phyloP scores from a whole-genome alignment of 139 green algal genomes.

The Chlamydomonas sp. region DNA sequence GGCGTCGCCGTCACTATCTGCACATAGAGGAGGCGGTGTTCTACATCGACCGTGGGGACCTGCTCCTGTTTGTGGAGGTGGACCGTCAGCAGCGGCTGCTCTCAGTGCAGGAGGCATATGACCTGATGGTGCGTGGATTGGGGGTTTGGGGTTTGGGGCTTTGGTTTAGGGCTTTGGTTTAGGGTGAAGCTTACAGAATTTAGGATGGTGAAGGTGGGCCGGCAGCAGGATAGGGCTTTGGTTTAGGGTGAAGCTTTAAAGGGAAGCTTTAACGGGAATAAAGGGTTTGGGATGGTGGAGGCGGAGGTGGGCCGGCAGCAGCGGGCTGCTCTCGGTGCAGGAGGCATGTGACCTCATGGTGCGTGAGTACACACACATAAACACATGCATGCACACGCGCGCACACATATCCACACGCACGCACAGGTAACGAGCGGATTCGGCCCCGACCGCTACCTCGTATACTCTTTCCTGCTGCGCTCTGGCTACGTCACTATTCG shows the following conservation, averaged over 20 bases:
- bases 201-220: too few species aligned
- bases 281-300: too few species aligned
- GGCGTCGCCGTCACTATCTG: constrained; percentile 12
- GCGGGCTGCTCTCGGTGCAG: constrained; percentile 33
- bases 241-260: neutral
- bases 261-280: too few species aligned
- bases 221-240: neutral
- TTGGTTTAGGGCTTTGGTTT: neutral
- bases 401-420: too few species aligned
- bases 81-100: constrained; percentile 20
- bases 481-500: too few species aligned
- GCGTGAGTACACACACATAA: too few species aligned
- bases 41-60: constrained; percentile 30
- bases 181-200: too few species aligned
- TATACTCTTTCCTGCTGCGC: too few species aligned
- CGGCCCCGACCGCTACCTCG: too few species aligned
- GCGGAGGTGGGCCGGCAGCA: constrained; percentile 4
- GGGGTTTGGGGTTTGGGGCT: neutral
- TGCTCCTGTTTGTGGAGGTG: constrained; percentile 29
- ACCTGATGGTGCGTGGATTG: constrained; percentile 25
- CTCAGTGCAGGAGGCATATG: constrained; percentile 33
- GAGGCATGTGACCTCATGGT: constrained; percentile 37
- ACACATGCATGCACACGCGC: too few species aligned
- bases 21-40: constrained; percentile 37
- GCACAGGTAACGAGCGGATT: too few species aligned